A percentile compares a stretch with the other conserved stretches of the same genome.
These are phyloP conservation scores for Apostasia shenzhenica DNA, from an alignment of 106 monocot genomes.

Conservation along the genomic window DNA sequence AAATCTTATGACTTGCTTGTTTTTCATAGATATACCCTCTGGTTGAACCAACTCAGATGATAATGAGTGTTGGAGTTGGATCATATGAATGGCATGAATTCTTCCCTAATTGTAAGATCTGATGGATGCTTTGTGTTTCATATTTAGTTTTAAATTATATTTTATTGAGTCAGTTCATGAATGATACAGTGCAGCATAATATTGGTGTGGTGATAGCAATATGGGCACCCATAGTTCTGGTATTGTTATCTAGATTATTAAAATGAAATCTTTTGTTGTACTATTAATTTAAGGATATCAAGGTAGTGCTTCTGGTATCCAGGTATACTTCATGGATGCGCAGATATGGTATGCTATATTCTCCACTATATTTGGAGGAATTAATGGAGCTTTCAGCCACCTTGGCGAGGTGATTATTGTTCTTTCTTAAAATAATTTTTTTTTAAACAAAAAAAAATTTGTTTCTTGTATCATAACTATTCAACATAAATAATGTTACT, in stretches of 20 bases:
- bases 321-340: conserved; percentile 99
- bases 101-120: conserved; percentile 77
- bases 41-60: conserved; percentile 70
- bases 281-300: not conserved
- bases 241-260: conserved; percentile 14
- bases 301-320: conserved; percentile 1
- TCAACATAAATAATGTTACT: not conserved
- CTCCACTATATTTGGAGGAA: conserved; percentile 84
- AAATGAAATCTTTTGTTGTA: not conserved
- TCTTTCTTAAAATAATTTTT: not conserved
- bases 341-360: conserved; percentile 99
- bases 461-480: too few species aligned
- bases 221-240: conserved; percentile 95
- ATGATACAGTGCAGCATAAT: conserved; percentile 74
- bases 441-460: too few species aligned
- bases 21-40: conserved; percentile 68
- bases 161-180: not conserved
- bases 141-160: conserved; percentile 5
- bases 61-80: conserved; percentile 59
- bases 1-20: not conserved
- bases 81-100: conserved; percentile 97
- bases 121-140: not conserved
- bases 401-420: conserved; percentile 73
- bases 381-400: conserved; percentile 89
- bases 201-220: conserved; percentile 79